phyloP scores from a whole-genome alignment of 1,139 yeast genomes.

The Waltiozyma sp. region DNA sequence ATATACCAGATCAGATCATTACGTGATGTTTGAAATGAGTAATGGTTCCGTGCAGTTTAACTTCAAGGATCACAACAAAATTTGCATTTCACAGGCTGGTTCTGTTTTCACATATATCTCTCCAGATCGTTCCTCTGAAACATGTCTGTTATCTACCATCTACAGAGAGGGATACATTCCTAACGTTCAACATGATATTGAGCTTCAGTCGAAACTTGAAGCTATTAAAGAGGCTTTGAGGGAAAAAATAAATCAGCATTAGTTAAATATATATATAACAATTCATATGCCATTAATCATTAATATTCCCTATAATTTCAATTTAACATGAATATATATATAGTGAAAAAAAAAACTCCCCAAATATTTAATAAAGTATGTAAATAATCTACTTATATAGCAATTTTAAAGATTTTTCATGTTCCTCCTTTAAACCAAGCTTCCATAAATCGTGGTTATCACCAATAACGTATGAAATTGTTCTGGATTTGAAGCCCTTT shows the following conservation, averaged over 20 bases:
- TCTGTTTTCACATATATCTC: slow-evolving; percentile 72
- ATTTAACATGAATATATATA: too few species aligned
- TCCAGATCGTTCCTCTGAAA: slow-evolving; percentile 62
- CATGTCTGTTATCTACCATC: slow-evolving; percentile 52
- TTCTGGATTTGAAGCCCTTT: slow-evolving; percentile 37
- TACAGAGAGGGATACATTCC: slow-evolving; percentile 56
- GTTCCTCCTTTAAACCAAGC: slow-evolving; percentile 19
- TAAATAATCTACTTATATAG: too few species aligned
- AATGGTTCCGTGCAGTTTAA: slow-evolving; percentile 91
- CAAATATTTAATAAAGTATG: too few species aligned
- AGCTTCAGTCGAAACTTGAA: slow-evolving; percentile 31
- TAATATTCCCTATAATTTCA: too few species aligned
- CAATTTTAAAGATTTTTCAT: slow-evolving; percentile 1
- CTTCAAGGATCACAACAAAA: slow-evolving; percentile 88
- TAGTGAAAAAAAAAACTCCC: too few species aligned
- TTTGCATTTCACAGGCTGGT: slow-evolving; percentile 70
- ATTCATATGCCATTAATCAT: background rate
- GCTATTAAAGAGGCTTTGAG: slow-evolving; percentile 21
- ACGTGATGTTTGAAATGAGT: slow-evolving; percentile 87
- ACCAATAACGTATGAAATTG: slow-evolving; percentile 50
- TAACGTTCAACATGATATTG: slow-evolving; percentile 44
- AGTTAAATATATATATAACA: background rate
- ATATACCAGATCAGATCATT: slow-evolving; percentile 66
- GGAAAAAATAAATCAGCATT: slow-evolving; percentile 13
- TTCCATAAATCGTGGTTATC: slow-evolving; percentile 75